Evolutionary conservation across 495 filamentous ascomycete species (phyloP).

Genomic region (Cladorrhinum samala): DNA sequence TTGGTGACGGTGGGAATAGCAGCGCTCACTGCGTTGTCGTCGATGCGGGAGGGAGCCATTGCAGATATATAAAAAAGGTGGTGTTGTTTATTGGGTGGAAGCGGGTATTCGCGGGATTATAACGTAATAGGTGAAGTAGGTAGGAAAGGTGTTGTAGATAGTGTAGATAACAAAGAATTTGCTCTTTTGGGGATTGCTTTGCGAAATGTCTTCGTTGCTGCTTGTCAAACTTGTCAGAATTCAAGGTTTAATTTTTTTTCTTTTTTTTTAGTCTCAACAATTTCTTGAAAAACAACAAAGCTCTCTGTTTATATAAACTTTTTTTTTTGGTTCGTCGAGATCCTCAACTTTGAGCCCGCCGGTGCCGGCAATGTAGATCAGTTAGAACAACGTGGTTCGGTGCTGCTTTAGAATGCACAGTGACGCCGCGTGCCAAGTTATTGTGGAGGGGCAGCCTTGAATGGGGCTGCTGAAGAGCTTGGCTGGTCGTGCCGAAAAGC

Average conservation of each 20-base stretch:
- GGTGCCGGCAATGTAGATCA: neutral
- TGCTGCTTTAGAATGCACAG: too few species aligned
- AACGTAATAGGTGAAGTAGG: neutral
- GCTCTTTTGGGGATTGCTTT: too few species aligned
- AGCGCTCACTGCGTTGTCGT: constrained; percentile 12
- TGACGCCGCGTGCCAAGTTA: neutral
- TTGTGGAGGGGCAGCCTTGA: neutral
- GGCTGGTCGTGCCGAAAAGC: too few species aligned
- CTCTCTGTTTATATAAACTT: too few species aligned
- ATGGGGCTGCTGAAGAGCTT: too few species aligned
- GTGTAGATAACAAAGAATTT: too few species aligned
- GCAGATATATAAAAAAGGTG: neutral
- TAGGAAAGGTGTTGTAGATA: neutral
- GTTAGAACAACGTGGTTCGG: neutral
- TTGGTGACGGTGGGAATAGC: constrained; percentile 7
- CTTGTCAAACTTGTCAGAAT: neutral
- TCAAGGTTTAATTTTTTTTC: neutral
- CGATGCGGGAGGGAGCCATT: constrained; percentile 14
- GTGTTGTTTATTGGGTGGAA: neutral
- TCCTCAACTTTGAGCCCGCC: neutral
- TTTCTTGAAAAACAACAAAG: neutral
- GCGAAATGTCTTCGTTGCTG: neutral
- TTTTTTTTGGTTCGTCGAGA: neutral
- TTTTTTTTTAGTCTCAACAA: neutral
- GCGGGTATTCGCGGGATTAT: neutral